phyloP scores from a whole-genome alignment of 2,329 filamentous ascomycete genomes.

The Penicillium sp. region DNA sequence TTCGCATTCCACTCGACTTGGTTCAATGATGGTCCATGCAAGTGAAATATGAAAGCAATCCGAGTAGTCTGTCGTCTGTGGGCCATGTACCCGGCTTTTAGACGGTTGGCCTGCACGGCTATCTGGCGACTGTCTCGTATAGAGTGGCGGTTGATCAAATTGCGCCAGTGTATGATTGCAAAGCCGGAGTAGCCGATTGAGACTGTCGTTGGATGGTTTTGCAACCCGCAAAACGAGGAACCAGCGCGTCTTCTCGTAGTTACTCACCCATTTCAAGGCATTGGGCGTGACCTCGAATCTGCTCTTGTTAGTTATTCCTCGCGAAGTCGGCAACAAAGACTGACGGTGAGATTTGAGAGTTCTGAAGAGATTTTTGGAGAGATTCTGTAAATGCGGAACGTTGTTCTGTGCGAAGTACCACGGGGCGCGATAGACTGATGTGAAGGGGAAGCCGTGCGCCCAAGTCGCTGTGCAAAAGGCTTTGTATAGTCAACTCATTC shows the following conservation, averaged over 20 bases:
- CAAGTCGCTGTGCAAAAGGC: conserved; percentile 70
- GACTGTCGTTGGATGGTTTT: conserved; percentile 45
- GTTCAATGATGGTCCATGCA: conserved; percentile 67
- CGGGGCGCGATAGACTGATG: conserved; percentile 78
- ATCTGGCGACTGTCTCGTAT: conserved; percentile 36
- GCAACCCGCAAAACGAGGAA: conserved; percentile 72
- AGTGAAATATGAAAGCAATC: conserved; percentile 80
- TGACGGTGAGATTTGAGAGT: conserved; percentile 43
- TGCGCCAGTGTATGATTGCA: conserved; percentile 59
- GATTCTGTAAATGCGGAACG: conserved; percentile 61
- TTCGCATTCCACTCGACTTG: conserved; percentile 41
- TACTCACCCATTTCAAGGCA: conserved; percentile 58
- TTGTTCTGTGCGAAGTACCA: conserved; percentile 66
- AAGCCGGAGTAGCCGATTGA: conserved; percentile 58
- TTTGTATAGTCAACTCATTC: conserved; percentile 48
- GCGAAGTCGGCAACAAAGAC: conserved; percentile 21
- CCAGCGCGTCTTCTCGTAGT: conserved; percentile 63
- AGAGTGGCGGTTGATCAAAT: conserved; percentile 66
- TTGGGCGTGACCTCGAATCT: conserved; percentile 47
- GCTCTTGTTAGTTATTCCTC: too few relatives aligned
- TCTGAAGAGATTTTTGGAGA: conserved; percentile 45
- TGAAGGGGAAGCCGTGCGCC: conserved; percentile 75
- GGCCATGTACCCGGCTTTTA: neutral
- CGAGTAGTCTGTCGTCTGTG: conserved; percentile 39
- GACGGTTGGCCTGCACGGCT: too few relatives aligned